A percentile compares a stretch with the other conserved stretches of the same genome.
Evolutionary conservation across 2,329 filamentous ascomycete species (phyloP).

Genomic region (Colletotrichum sojae): DNA sequence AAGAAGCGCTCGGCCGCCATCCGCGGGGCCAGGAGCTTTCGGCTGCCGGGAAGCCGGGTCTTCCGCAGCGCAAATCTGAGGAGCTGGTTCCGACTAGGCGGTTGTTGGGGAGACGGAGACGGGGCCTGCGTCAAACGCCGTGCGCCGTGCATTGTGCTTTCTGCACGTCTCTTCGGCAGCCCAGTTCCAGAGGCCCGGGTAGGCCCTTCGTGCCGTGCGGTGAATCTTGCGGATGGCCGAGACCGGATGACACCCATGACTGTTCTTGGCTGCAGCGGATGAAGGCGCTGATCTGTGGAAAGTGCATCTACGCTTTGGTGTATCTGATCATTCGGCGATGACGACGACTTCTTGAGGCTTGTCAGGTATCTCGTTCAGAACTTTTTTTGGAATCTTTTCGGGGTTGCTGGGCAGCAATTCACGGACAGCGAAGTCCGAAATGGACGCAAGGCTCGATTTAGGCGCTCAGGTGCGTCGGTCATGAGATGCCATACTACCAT

Average conservation of each 20-base stretch:
- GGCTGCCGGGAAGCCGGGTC: not conserved
- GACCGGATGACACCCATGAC: slow-evolving; percentile 17
- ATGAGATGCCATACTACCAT: not conserved
- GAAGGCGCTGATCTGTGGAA: not conserved
- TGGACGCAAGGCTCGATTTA: not conserved
- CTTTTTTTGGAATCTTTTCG: not conserved
- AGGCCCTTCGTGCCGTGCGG: not conserved
- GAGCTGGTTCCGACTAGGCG: not conserved
- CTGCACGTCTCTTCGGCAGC: slow-evolving; percentile 9
- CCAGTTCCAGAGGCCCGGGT: slow-evolving; percentile 12
- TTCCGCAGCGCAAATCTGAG: not conserved
- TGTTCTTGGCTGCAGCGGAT: slow-evolving; percentile 9
- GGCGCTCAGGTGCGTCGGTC: not conserved
- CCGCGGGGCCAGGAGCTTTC: not conserved
- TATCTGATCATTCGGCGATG: slow-evolving; percentile 11
- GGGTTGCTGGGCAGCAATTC: not conserved
- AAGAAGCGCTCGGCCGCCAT: slow-evolving; percentile 4
- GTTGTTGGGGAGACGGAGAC: slow-evolving; percentile 12
- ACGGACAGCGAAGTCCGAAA: not conserved
- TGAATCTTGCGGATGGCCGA: slow-evolving; percentile 7
- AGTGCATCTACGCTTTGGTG: not conserved
- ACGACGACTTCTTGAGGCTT: not conserved
- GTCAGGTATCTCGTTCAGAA: not conserved
- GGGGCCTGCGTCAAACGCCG: not conserved
- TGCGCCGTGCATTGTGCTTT: slow-evolving; percentile 1